Evolutionary conservation across 1,284 basidiomycete species (phyloP), one percentile per base, ranked within the genome.

Genomic region (Hymenochaete sp.): DNA sequence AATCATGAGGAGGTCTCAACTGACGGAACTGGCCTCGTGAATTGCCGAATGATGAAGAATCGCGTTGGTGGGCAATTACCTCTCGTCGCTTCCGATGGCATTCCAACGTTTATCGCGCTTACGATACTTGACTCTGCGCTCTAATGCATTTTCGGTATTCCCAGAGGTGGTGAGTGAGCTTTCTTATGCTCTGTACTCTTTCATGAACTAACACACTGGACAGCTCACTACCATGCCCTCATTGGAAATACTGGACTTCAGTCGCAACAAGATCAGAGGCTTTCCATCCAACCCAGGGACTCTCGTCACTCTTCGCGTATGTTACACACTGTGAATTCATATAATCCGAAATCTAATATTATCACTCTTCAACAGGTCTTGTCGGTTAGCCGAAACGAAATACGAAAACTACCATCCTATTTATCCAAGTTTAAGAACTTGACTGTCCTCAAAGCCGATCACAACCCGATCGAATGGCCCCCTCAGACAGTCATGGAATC

Each of bases 381-480:
- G 43, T 93, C 84, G 22, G 69, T 98, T 41, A 80, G 89, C 16
- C 79, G 80, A 59, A 98, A 98, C 65, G 84, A 81, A 59, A 69
- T 98, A 39, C 75, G 76, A 29, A 71, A 75, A 14, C 70, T 98
- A 1, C 95, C 95, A 1, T 59, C 68, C 3, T 98, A 95, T 62
- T 62, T 98, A 33, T 64, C 73, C 13, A 73, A 80, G 50, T 93
- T 96, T 61, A 66, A 65, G 26, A 71, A 76, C 44, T 70, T 98
- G 27, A 79, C 82, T 44, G 76, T 95, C 24, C 72, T 98, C 58
- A 92, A 91, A 61, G 70, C 90, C 7, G 93, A 96, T 55, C 80
- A 83, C 53, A 98, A 98, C 59, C 91, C 91, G 1, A 72, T 97
- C 29, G 82, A 91, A 61, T 98, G 93, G 92, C 95, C 95, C 1